Base-by-base conservation (phyloP, 345 rosid genomes). In the Ceriops tagal region DNA sequence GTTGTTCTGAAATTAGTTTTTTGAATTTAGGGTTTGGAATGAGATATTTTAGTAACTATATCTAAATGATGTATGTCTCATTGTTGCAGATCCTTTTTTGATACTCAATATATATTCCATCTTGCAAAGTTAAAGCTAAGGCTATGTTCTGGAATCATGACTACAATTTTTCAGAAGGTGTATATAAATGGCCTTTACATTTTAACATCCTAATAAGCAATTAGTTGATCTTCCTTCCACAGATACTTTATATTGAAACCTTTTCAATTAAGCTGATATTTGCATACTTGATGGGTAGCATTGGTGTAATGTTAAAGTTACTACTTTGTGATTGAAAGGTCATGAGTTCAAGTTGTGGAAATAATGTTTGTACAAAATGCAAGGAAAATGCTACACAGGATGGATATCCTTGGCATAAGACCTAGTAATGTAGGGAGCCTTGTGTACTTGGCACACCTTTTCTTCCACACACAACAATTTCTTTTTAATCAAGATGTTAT, bases 61-160 rank as follows among this genome's bases (percentile, higher is more conserved):
- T 8, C 57, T 58, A n/a, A 64, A 46, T 56, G 68, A 6, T 43
- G 64, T 19, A 68, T 68, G 55, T 30, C 53, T 60, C 59, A 71
- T 82, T 78, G 61, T 65, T 78, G 79, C 88, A 93, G 98, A 79
- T 93, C 98, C 61, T 87, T 93, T 67, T 83, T 84, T 66, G 98
- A 93, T 82, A 86, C 98, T 56, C 97, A 93, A 66, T 93, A 90
- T 76, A 65, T 86, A 27, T 87, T 79, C 73, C 88, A 74, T 73
- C 87, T 90, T 59, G 78, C 91, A 27, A 93, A 89, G 84, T 82
- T 93, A 72, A 90, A 84, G 82, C 84, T 93, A 61, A 93, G 83
- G 82, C 81, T 93, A 62, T 81, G 97, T 59, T 87, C 96, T 58
- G 85, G 97, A 76, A 90, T 93, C 37, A 93, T 90, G 96, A 89